Percentiles rank a stretch among this genome's conserved stretches.
Evolutionary conservation across 768 basidiomycete genomes (phyloP).

Genomic region (Galerina sulciceps): DNA sequence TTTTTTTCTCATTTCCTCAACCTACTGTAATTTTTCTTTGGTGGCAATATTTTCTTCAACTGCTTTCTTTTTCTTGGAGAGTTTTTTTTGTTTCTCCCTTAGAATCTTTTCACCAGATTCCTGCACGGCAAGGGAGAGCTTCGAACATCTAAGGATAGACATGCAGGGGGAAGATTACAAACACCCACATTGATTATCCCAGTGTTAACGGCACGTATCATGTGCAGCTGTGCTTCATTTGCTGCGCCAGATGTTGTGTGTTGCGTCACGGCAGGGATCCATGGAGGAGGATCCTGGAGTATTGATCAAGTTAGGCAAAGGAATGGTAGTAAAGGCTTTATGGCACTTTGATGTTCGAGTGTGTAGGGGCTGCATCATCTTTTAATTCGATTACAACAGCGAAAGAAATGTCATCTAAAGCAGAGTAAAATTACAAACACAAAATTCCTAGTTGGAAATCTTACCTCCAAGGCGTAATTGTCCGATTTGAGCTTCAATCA

Average conservation of each 20-base stretch:
- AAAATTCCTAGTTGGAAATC: background rate
- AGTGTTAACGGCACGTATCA: constrained; percentile 82
- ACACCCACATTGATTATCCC: constrained; percentile 75
- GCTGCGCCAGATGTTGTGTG: constrained; percentile 70
- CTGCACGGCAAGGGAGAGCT: constrained; percentile 81
- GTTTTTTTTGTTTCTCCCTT: constrained; percentile 33
- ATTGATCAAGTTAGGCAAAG: background rate
- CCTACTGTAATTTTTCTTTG: constrained; percentile 28
- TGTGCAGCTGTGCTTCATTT: constrained; percentile 72
- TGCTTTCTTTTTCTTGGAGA: constrained; percentile 19
- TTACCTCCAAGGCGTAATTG: constrained; percentile 59
- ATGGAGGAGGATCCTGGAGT: constrained; percentile 70
- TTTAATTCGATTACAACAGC: constrained; percentile 82
- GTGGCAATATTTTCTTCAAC: constrained; percentile 18
- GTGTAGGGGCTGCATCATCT: constrained; percentile 63
- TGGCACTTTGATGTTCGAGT: constrained; percentile 49
- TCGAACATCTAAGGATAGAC: constrained; percentile 39
- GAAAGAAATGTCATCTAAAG: constrained; percentile 73
- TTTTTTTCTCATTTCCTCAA: constrained; percentile 11
- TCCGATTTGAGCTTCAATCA: constrained; percentile 75
- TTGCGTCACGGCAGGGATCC: constrained; percentile 75
- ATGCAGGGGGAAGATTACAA: background rate
- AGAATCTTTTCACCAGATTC: constrained; percentile 76
- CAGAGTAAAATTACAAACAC: background rate
- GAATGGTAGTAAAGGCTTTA: background rate